phyloP scores from a whole-genome alignment of 2,329 filamentous ascomycete species.

The Aphanocladium album region DNA sequence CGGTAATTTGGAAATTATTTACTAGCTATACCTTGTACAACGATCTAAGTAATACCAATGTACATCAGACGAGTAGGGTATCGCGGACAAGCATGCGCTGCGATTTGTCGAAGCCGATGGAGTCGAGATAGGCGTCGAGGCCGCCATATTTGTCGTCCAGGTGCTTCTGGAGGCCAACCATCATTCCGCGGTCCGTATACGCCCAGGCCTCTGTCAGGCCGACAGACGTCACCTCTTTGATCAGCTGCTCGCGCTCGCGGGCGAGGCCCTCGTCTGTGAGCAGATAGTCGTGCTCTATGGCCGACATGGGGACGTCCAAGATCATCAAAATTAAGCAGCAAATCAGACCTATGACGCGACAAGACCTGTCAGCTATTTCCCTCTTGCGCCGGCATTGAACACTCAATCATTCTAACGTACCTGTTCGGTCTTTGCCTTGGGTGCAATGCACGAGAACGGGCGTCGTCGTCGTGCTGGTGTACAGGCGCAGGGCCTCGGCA shows the following conservation, averaged over 20 bases:
- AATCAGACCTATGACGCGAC: constrained; percentile 52
- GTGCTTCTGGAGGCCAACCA: constrained; percentile 52
- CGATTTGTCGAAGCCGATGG: constrained; percentile 51
- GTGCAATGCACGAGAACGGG: constrained; percentile 78
- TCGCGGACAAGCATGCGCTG: constrained; percentile 39
- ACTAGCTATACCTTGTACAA: background rate
- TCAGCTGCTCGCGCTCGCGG: constrained; percentile 55
- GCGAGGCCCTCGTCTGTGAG: constrained; percentile 57
- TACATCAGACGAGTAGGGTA: constrained; percentile 35
- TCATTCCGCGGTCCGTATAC: constrained; percentile 59
- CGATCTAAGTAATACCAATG: constrained; percentile 1
- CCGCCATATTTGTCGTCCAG: constrained; percentile 61
- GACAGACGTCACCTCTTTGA: constrained; percentile 64
- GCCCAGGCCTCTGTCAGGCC: constrained; percentile 72
- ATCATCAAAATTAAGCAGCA: constrained; percentile 64
- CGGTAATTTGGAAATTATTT: background rate
- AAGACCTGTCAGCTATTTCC: background rate
- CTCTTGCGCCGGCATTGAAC: background rate
- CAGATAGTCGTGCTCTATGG: constrained; percentile 67
- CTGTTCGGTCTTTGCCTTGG: constrained; percentile 74
- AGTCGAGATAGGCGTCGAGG: constrained; percentile 58
- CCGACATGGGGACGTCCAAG: constrained; percentile 49
- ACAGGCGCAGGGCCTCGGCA: constrained; percentile 30
- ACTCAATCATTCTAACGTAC: no score
- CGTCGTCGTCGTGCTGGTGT: constrained; percentile 36